Base-by-base conservation (phyloP, 208 protist genomes). In the Blechomonas ayalai region DNA sequence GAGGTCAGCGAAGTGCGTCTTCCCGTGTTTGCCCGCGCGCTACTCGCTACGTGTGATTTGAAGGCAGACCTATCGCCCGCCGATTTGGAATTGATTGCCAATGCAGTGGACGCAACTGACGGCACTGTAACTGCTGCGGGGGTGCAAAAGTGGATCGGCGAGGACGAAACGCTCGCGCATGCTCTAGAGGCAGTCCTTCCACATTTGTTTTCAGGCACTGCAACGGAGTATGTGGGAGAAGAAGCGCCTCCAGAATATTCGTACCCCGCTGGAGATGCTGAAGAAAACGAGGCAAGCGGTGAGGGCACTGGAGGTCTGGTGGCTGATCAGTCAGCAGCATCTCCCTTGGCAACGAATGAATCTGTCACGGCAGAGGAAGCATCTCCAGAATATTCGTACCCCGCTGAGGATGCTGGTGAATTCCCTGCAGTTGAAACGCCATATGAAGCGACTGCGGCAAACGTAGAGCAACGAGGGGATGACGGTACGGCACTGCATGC, bases 111-210 rank as follows among this genome's bases (percentile, higher is more conserved):
- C 24, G 40, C 46, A 15, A 39, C 20, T 6, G 59, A 69, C 42
- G 3, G 52, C 27, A 69, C 39, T 2, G 63, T 92, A 13, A 62
- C 52, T 20, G 71, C 78, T 10, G 45, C 59, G 8, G 52, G 35
- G 5, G 41, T 90, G 29, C 79, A 94, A 49, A 37, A 61, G 32
- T 94, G 83, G 61, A 43, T 83, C 8, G 82, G 79, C 5, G 73
- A 80, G 20, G 43, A 22, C 29, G 57, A 39, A 23, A 75, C 46
- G 10, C 20, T 80, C 31, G 36, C 45, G 39, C 40, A 35, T 9
- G n/a, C 48, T 19, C 13, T 72, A 18, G 0, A 52, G 8, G n/a
- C 1, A 10, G 51, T 56, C 19, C 46, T 61, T 15, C 19, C 24
- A 9, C 27, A 45, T 6, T 13, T 60, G 2, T 41, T 50, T 38